A percentile compares a stretch with the other conserved stretches of the same genome.
Conservation (phyloP, 768 basidiomycete species). For the Lactifluus subvellereus region DNA sequence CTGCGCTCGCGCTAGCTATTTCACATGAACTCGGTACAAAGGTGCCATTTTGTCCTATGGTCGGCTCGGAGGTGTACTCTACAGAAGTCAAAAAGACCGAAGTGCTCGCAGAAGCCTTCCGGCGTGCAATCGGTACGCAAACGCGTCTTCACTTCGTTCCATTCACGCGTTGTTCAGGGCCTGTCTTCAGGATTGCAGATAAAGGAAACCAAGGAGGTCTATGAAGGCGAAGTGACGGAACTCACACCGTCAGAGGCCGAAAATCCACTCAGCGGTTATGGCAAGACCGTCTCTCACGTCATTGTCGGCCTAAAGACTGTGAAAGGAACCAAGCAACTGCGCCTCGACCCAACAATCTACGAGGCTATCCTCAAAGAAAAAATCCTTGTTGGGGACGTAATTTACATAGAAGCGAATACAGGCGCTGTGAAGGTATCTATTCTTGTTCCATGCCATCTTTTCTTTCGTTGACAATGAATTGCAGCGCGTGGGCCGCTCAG, state of each 20-base stretch:
- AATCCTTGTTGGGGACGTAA: constrained; percentile 92
- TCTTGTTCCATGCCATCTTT: background rate
- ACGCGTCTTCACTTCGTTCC: background rate
- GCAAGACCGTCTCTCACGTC: constrained; percentile 98
- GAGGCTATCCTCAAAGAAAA: constrained; percentile 97
- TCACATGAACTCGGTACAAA: constrained; percentile 92
- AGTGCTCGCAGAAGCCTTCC: constrained; percentile 89
- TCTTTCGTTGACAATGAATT: background rate
- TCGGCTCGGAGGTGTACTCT: constrained; percentile 94
- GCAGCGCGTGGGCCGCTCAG: constrained; percentile 91
- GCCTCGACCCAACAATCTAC: constrained; percentile 92
- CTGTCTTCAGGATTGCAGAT: constrained; percentile 74
- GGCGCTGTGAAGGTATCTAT: constrained; percentile 86
- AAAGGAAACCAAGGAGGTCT: constrained; percentile 98
- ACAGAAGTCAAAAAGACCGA: constrained; percentile 99
- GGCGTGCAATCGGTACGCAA: constrained; percentile 86
- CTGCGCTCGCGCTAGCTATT: constrained; percentile 91
- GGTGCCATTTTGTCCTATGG: constrained; percentile 98
- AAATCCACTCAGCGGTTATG: constrained; percentile 95
- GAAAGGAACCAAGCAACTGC: constrained; percentile 82
- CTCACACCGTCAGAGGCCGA: constrained; percentile 94
- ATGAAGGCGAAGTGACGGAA: constrained; percentile 97
- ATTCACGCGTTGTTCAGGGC: background rate
- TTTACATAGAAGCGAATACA: constrained; percentile 90
- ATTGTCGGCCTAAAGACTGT: constrained; percentile 91